Percentiles rank a stretch among this genome's conserved stretches.
Evolutionary conservation across 768 basidiomycete genomes (phyloP).

Genomic region (Macrolepiota dolichaula): DNA sequence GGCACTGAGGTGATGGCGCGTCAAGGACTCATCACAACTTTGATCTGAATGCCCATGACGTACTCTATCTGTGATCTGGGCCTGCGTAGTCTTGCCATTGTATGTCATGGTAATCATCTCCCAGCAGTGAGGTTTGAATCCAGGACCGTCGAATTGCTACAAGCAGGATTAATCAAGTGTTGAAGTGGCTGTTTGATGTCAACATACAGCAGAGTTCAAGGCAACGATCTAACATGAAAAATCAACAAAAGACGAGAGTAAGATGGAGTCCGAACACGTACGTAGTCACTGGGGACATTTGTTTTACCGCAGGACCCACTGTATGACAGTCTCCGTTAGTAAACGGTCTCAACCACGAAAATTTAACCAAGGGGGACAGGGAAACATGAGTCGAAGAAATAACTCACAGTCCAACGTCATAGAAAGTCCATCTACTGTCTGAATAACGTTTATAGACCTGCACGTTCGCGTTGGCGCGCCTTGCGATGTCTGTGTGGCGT

Average conservation of each 20-base stretch:
- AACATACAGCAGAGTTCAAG: slow-evolving; percentile 32
- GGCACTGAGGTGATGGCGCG: slow-evolving; percentile 41
- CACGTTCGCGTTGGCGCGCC: slow-evolving; percentile 39
- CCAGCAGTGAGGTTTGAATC: slow-evolving; percentile 43
- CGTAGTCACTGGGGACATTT: slow-evolving; percentile 25
- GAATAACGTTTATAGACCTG: slow-evolving; percentile 30
- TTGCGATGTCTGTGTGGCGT: slow-evolving; percentile 44
- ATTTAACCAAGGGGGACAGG: slow-evolving; percentile 10
- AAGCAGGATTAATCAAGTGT: background rate
- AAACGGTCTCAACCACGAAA: no score
- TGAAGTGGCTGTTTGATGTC: background rate
- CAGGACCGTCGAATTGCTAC: slow-evolving; percentile 50
- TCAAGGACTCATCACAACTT: background rate
- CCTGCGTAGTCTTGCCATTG: slow-evolving; percentile 53
- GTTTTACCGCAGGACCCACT: slow-evolving; percentile 27
- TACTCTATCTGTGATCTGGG: slow-evolving; percentile 63
- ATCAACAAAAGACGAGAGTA: no score
- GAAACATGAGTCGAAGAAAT: slow-evolving; percentile 64
- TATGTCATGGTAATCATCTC: slow-evolving; percentile 58
- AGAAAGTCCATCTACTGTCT: slow-evolving; percentile 48
- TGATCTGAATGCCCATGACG: slow-evolving; percentile 15
- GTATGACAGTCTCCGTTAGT: no score
- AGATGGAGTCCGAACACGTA: slow-evolving; percentile 15
- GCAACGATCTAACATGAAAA: slow-evolving; percentile 47
- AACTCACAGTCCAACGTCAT: slow-evolving; percentile 48